Percentiles rank a stretch among this genome's conserved stretches.
Evolutionary conservation across 1,139 yeast genomes (phyloP).

Genomic region (Suhomyces guaymorum): DNA sequence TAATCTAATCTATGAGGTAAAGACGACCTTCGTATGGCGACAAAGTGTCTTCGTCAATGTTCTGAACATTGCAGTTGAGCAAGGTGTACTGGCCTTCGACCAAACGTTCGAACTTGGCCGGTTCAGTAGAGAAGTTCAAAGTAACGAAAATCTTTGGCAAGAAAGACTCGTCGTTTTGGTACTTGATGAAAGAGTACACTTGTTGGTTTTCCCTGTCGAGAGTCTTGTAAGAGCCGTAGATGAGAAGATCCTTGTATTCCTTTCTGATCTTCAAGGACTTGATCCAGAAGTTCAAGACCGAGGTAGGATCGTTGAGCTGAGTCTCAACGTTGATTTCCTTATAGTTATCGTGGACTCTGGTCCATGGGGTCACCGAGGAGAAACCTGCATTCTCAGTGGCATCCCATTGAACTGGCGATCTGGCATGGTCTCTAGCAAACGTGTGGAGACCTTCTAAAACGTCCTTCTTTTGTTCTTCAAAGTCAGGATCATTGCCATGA

Average conservation of each 20-base stretch:
- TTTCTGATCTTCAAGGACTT: constrained; percentile 47
- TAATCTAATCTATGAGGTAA: constrained; percentile 23
- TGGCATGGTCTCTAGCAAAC: constrained; percentile 54
- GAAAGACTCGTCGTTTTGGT: constrained; percentile 8
- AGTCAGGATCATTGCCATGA: constrained; percentile 31
- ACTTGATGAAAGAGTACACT: constrained; percentile 43
- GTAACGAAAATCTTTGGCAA: constrained; percentile 38
- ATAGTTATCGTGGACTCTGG: constrained; percentile 52
- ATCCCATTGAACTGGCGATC: constrained; percentile 65
- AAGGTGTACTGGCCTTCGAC: constrained; percentile 34
- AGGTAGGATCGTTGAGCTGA: constrained; percentile 48
- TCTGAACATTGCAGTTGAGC: constrained; percentile 30
- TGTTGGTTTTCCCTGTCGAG: constrained; percentile 40
- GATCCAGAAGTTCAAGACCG: constrained; percentile 50
- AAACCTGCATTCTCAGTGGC: constrained; percentile 48
- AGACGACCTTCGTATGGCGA: constrained; percentile 44
- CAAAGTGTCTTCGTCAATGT: constrained; percentile 25
- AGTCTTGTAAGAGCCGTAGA: constrained; percentile 50
- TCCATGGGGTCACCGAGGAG: constrained; percentile 55
- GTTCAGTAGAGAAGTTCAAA: constrained; percentile 45
- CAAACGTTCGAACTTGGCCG: constrained; percentile 30
- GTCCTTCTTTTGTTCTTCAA: constrained; percentile 26
- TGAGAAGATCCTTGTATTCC: constrained; percentile 41
- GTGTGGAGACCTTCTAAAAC: constrained; percentile 37
- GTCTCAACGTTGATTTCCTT: constrained; percentile 48